phyloP scores from a whole-genome alignment of 2,329 filamentous ascomycete species.

The Hymenotorrendiella dingleyae region DNA sequence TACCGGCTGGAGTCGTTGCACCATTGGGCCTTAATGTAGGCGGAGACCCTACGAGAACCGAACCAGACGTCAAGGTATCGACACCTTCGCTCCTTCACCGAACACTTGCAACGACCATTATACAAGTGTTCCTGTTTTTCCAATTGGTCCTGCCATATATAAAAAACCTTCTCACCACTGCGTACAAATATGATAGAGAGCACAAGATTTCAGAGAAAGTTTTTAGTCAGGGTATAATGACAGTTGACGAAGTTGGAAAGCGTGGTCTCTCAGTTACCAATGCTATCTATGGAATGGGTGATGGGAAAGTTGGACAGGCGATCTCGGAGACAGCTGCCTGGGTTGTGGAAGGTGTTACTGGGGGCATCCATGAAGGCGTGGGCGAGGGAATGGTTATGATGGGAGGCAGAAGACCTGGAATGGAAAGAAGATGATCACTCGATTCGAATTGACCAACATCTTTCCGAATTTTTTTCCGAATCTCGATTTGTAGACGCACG shows the following conservation, averaged over 20 bases:
- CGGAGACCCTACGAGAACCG: not conserved
- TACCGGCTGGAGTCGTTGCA: constrained; percentile 35
- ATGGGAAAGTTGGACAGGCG: constrained; percentile 56
- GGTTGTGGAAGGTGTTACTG: constrained; percentile 57
- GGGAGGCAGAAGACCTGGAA: constrained; percentile 24
- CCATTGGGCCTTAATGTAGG: constrained; percentile 15
- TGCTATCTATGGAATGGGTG: constrained; percentile 53
- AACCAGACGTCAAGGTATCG: constrained; percentile 19
- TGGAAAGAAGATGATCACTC: constrained; percentile 8
- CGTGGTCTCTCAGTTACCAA: constrained; percentile 46
- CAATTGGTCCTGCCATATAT: constrained; percentile 58
- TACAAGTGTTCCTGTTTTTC: constrained; percentile 52
- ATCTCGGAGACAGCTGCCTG: constrained; percentile 52
- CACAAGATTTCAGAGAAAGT: constrained; percentile 58
- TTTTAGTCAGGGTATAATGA: constrained; percentile 44
- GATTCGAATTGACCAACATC: no score
- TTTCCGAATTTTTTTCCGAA: no score
- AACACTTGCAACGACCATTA: constrained; percentile 47
- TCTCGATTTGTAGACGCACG: no score
- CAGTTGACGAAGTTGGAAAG: constrained; percentile 48
- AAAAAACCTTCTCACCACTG: constrained; percentile 44
- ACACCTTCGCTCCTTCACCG: constrained; percentile 54
- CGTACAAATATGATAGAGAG: constrained; percentile 58
- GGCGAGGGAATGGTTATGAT: constrained; percentile 46
- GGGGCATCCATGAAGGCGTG: constrained; percentile 61